A percentile compares a stretch with the other conserved stretches of the same genome.
phyloP scores from a whole-genome alignment of 2,329 filamentous ascomycete genomes.

The Penicillium sp. region DNA sequence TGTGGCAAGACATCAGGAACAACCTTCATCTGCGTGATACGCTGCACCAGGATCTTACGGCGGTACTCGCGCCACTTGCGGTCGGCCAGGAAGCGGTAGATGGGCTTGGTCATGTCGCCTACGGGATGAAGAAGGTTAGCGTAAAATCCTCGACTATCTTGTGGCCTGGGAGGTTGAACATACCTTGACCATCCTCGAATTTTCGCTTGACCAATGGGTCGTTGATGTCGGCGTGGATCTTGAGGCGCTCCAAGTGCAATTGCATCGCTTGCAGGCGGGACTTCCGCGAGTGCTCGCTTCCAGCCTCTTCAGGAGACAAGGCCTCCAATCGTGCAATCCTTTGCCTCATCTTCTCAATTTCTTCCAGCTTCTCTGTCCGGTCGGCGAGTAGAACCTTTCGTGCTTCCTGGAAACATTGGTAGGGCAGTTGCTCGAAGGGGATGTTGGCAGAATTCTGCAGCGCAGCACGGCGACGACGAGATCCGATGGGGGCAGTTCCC shows the following conservation, averaged over 20 bases:
- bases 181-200: slow-evolving; percentile 88
- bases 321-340: slow-evolving; percentile 65
- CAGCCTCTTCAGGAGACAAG: slow-evolving; percentile 53
- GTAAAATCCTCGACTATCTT: not conserved
- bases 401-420: slow-evolving; percentile 97
- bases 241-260: slow-evolving; percentile 67
- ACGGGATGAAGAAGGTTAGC: slow-evolving; percentile 20
- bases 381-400: slow-evolving; percentile 75
- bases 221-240: slow-evolving; percentile 90
- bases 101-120: slow-evolving; percentile 95
- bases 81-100: slow-evolving; percentile 86
- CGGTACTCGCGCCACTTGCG: slow-evolving; percentile 82
- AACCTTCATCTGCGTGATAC: slow-evolving; percentile 78
- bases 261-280: slow-evolving; percentile 64
- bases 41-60: slow-evolving; percentile 72
- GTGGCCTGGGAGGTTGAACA: slow-evolving; percentile 20
- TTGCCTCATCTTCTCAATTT: slow-evolving; percentile 62
- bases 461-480: slow-evolving; percentile 73
- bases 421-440: slow-evolving; percentile 89
- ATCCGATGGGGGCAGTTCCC: slow-evolving; percentile 70
- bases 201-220: slow-evolving; percentile 88
- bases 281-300: slow-evolving; percentile 62
- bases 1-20: slow-evolving; percentile 81
- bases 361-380: slow-evolving; percentile 69
- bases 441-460: slow-evolving; percentile 61